Evolutionary conservation across 179 eudicot genomes (phyloP), one percentile per base, ranked within the genome.

Genomic region (Monotropa hypopitys): DNA sequence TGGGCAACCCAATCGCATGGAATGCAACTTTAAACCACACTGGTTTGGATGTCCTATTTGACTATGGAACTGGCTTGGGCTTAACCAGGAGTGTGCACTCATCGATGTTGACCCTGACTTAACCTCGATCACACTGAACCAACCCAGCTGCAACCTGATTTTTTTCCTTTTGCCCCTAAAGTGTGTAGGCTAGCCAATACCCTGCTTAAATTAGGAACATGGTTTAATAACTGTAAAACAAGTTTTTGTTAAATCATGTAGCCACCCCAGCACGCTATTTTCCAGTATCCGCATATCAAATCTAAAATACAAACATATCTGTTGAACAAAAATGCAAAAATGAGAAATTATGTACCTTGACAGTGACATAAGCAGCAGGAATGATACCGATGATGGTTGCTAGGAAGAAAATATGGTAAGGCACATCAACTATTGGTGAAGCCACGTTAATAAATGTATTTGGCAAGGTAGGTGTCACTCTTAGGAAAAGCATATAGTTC

Each of bases 351-450:
- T 72, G 53, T 92, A 93, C 98, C 90, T 86, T 83, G 85, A 93
- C 98, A 47, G 98, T 93, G 76, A 93, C 95, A 77, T 79, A 93
- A 80, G 98, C 91, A 82, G 98, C 96, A 73, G 98, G 98, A 81
- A 89, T 87, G 71, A 93, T 70, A 30, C 98, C 98, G 42, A 93
- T 84, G 80, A 85, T 70, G 15, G 98, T 92, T 43, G 92, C 98
- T 70, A 92, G 78, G 81, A 93, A 89, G 88, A 93, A 93, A 63
- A 81, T 90, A 86, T 90, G 97, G 88, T 86, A 93, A 66, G 98
- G 98, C 78, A 93, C 90, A 66, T 92, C 90, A 11, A 93, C 98
- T 21, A 93, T 93, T 16, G 98, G 98, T 38, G 98, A 93, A 78
- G 98, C 98, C 70, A 93, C 81, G 69, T 92, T 93, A 74, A 93